phyloP scores from a whole-genome alignment of 441 rosid genomes.

The Mallotus repandus region DNA sequence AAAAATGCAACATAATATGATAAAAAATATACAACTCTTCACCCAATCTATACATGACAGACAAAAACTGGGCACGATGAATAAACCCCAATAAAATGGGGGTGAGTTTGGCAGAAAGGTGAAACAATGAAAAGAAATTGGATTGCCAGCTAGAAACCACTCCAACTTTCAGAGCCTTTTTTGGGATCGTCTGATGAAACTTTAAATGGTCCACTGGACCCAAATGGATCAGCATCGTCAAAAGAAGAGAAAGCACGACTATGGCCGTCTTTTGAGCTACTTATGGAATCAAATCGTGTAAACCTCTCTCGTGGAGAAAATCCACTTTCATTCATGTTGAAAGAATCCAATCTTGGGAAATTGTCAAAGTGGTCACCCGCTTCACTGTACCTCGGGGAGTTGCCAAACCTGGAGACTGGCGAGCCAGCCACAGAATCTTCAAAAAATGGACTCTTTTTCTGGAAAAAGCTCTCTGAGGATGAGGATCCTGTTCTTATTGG shows the following conservation, averaged over 20 bases:
- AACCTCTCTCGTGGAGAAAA: slow-evolving; percentile 58
- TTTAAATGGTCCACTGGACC: slow-evolving; percentile 89
- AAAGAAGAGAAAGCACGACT: slow-evolving; percentile 60
- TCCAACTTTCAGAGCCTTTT: slow-evolving; percentile 62
- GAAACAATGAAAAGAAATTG: not conserved
- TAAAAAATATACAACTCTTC: slow-evolving; percentile 13
- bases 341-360: slow-evolving; percentile 89
- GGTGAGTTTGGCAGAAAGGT: not conserved
- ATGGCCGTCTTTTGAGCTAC: slow-evolving; percentile 69
- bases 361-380: slow-evolving; percentile 67
- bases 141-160: slow-evolving; percentile 47
- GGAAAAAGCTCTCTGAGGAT: slow-evolving; percentile 43
- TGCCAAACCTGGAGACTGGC: slow-evolving; percentile 75
- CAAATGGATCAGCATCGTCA: slow-evolving; percentile 85
- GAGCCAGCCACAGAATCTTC: slow-evolving; percentile 94
- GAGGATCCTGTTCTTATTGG: slow-evolving; percentile 64
- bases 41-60: slow-evolving; percentile 36
- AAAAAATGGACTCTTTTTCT: slow-evolving; percentile 63
- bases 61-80: slow-evolving; percentile 9
- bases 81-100: slow-evolving; percentile 19
- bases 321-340: slow-evolving; percentile 61
- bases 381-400: slow-evolving; percentile 84
- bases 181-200: slow-evolving; percentile 66
- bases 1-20: too few relatives aligned
- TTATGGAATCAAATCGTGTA: slow-evolving; percentile 76